A percentile compares a stretch with the other conserved stretches of the same genome.
phyloP scores from a whole-genome alignment of 495 filamentous ascomycete genomes.

The Penicillium herquei region DNA sequence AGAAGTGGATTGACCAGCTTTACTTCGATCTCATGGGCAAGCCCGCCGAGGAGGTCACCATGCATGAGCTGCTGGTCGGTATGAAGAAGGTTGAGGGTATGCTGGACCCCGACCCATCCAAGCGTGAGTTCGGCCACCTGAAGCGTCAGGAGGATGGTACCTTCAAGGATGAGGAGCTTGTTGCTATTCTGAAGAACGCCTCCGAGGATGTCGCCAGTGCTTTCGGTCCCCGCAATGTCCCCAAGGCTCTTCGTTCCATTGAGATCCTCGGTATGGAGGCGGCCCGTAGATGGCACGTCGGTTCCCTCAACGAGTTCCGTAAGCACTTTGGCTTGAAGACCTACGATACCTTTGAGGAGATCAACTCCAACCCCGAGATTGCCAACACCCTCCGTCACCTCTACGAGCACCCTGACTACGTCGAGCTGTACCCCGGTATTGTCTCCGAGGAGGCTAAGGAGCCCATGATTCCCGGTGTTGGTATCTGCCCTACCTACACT shows the following conservation, averaged over 20 bases:
- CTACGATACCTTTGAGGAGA: constrained; percentile 60
- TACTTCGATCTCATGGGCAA: constrained; percentile 56
- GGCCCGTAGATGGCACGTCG: constrained; percentile 58
- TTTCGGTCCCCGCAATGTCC: constrained; percentile 60
- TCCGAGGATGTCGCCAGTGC: constrained; percentile 59
- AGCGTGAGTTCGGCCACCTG: constrained; percentile 59
- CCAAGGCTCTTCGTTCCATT: constrained; percentile 54
- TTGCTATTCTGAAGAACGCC: constrained; percentile 55
- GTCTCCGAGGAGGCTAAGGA: constrained; percentile 54
- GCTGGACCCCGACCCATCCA: constrained; percentile 49
- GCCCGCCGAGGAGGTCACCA: constrained; percentile 50
- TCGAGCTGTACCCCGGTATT: constrained; percentile 64
- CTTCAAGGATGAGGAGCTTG: constrained; percentile 62
- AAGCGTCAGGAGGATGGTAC: constrained; percentile 54
- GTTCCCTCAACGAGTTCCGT: constrained; percentile 63
- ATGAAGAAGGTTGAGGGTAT: constrained; percentile 50
- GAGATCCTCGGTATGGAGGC: constrained; percentile 64
- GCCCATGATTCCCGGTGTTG: constrained; percentile 53
- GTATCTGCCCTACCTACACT: constrained; percentile 58
- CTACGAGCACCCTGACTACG: constrained; percentile 60
- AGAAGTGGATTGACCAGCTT: constrained; percentile 62
- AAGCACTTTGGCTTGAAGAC: constrained; percentile 57
- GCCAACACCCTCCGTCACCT: constrained; percentile 51
- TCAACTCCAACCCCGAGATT: constrained; percentile 59
- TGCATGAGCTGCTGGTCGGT: constrained; percentile 51